Conservation (phyloP, 148 eudicot genomes). For the Silene conica region DNA sequence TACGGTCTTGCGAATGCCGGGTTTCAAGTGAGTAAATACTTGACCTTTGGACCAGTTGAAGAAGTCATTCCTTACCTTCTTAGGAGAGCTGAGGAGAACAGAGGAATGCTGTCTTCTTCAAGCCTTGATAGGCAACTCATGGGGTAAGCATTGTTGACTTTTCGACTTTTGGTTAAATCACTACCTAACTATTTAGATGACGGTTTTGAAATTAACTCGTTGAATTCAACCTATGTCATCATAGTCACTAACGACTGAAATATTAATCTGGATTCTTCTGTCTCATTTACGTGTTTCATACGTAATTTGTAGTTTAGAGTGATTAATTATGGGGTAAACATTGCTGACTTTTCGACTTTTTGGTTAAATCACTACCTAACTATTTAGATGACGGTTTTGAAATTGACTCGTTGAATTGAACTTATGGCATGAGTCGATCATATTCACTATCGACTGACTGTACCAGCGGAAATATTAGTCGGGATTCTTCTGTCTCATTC, state of each 20-base stretch:
- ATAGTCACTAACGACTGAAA: no score
- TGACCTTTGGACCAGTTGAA: slow-evolving; percentile 84
- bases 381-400: neutral
- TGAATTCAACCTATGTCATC: no score
- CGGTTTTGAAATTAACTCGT: neutral
- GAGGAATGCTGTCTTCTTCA: slow-evolving; percentile 68
- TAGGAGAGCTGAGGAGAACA: slow-evolving; percentile 87
- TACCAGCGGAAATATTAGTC: no score
- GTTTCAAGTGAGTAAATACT: slow-evolving; percentile 84
- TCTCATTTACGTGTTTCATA: no score
- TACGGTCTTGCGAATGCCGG: slow-evolving; percentile 77
- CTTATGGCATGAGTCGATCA: neutral
- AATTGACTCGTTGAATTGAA: no score
- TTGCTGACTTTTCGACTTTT: no score
- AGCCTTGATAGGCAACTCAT: slow-evolving; percentile 63
- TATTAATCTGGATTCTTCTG: no score
- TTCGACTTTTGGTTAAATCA: neutral
- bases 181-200: neutral
- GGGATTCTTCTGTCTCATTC: no score
- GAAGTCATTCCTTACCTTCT: slow-evolving; percentile 80
- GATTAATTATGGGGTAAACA: no score
- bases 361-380: neutral
- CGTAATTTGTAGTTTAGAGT: no score
- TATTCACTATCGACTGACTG: no score
- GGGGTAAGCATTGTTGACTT: slow-evolving; percentile 68